These are phyloP conservation scores for Rubia balearica DNA, from an alignment of 305 asterid genomes.

Conservation along the genomic window DNA sequence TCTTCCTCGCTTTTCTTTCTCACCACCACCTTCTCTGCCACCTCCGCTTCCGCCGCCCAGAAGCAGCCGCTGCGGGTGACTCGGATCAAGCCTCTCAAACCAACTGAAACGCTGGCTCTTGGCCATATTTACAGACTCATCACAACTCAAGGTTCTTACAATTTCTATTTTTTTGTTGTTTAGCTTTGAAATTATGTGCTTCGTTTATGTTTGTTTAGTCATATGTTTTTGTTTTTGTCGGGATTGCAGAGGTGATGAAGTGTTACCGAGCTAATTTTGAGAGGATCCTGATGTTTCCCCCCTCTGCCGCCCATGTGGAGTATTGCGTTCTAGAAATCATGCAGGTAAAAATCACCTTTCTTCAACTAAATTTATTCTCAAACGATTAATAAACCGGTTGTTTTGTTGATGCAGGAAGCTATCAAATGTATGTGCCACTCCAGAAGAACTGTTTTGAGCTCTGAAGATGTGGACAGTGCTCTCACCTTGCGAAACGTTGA, in stretches of 20 bases:
- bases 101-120: conserved; percentile 64
- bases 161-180: no score
- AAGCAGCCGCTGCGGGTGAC: conserved; percentile 48
- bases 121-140: conserved; percentile 88
- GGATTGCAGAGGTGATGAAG: conserved; percentile 64
- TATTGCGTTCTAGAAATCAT: conserved; percentile 88
- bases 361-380: background rate
- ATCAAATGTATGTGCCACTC: conserved; percentile 97
- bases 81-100: conserved; percentile 72
- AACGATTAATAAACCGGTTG: background rate
- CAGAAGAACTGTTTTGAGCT: conserved; percentile 75
- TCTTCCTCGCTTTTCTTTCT: conserved; percentile 94
- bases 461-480: conserved; percentile 91
- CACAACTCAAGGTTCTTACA: conserved; percentile 55
- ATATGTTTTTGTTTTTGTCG: background rate
- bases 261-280: no score
- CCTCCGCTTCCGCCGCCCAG: conserved; percentile 9
- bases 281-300: conserved; percentile 81
- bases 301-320: conserved; percentile 90
- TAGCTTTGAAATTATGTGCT: no score
- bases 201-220: background rate
- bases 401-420: conserved; percentile 56
- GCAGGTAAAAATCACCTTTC: conserved; percentile 50
- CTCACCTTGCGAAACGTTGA: conserved; percentile 79
- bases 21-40: conserved; percentile 69